A percentile compares a stretch with the other conserved stretches of the same genome.
Evolutionary conservation across 352 stramenopile genomes (phyloP).

Genomic region (Phytophthora ramorum): DNA sequence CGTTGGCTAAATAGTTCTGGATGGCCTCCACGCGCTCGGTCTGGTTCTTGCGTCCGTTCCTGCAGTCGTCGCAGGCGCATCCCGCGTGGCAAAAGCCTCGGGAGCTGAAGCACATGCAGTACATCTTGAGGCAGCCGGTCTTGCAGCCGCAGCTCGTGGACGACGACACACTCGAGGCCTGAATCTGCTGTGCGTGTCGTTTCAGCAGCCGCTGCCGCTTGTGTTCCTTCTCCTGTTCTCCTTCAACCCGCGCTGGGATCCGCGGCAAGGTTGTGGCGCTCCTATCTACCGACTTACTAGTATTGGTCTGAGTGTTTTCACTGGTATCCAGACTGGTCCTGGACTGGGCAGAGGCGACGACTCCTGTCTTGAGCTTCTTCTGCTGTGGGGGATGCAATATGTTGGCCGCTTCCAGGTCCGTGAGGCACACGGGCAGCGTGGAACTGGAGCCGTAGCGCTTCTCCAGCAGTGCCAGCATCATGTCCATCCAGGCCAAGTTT

Average conservation of each 20-base stretch:
- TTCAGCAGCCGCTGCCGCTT: constrained; percentile 57
- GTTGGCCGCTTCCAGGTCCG: constrained; percentile 50
- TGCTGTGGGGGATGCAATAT: constrained; percentile 37
- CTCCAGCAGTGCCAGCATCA: constrained; percentile 78
- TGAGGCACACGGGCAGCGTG: constrained; percentile 45
- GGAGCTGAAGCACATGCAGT: constrained; percentile 87
- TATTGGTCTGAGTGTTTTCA: neutral
- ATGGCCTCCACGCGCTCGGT: constrained; percentile 80
- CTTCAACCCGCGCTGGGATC: constrained; percentile 20
- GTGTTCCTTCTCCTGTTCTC: constrained; percentile 44
- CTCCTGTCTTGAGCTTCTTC: constrained; percentile 35
- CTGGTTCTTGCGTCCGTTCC: constrained; percentile 64
- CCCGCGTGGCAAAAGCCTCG: constrained; percentile 78
- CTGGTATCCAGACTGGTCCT: constrained; percentile 24
- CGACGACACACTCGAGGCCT: constrained; percentile 73
- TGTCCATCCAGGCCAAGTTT: constrained; percentile 87
- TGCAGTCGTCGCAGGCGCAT: constrained; percentile 79
- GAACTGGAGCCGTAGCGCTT: constrained; percentile 54
- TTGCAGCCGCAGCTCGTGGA: constrained; percentile 86
- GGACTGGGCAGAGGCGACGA: constrained; percentile 1
- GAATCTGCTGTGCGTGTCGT: constrained; percentile 73
- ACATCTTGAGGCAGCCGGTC: constrained; percentile 89
- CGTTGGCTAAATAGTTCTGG: constrained; percentile 77
- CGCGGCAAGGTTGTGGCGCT: constrained; percentile 25
- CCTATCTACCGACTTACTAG: constrained; percentile 4